Percentiles rank a stretch among this genome's conserved stretches.
These are phyloP conservation scores for Fusarium penzigii DNA, from an alignment of 2,329 filamentous ascomycete species.

Conservation along the genomic window DNA sequence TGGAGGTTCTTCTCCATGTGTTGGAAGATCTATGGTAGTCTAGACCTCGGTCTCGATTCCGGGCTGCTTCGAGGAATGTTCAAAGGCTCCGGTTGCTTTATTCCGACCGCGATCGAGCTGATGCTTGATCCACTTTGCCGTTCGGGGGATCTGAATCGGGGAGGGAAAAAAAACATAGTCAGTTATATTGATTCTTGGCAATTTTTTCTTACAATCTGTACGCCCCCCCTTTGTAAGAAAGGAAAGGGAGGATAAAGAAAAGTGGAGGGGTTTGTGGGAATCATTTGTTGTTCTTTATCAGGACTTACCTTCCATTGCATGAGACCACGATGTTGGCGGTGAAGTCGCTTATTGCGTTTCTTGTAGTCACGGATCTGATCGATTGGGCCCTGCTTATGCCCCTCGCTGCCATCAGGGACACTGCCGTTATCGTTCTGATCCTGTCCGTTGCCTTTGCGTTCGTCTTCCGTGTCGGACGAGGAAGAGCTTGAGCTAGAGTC, in stretches of 20 bases:
- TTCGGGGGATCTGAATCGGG: conserved; percentile 42
- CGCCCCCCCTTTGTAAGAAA: no score
- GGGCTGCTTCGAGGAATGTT: conserved; percentile 57
- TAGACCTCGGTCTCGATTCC: conserved; percentile 72
- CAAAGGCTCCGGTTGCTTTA: conserved; percentile 57
- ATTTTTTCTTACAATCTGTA: no score
- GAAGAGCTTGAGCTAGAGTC: conserved; percentile 29
- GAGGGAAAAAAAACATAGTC: no score
- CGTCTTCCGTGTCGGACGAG: conserved; percentile 31
- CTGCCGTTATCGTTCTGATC: no score
- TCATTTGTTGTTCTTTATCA: no score
- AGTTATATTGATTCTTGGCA: no score
- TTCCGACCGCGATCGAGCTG: conserved; percentile 59
- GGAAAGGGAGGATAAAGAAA: background rate
- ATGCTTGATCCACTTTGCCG: conserved; percentile 52
- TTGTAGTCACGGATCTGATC: conserved; percentile 62
- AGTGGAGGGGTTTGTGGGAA: no score
- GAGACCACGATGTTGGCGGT: conserved; percentile 65
- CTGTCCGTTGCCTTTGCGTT: conserved; percentile 26
- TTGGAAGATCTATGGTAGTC: conserved; percentile 16
- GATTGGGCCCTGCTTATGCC: conserved; percentile 46
- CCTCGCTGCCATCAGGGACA: conserved; percentile 37
- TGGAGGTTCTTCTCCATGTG: no score
- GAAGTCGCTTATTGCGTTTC: conserved; percentile 58
- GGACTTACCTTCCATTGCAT: conserved; percentile 67